Evolutionary conservation across 2,329 filamentous ascomycete genomes (phyloP).

Genomic region (Fonsecaea monophora): DNA sequence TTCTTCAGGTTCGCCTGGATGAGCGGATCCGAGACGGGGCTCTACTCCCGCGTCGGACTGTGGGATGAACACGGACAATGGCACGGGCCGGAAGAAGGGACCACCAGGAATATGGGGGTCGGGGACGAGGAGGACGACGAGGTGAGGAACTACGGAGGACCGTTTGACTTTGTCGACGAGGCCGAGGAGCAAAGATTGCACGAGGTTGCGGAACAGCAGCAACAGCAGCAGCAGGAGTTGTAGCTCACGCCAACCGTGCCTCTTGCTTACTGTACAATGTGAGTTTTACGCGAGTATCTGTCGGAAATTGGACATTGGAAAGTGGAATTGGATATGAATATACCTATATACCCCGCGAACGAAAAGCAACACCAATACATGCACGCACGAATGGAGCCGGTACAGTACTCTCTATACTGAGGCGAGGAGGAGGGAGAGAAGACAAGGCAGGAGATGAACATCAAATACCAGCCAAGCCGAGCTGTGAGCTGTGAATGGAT

Average conservation of each 20-base stretch:
- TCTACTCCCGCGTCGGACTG: constrained; percentile 36
- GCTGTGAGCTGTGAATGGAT: too few species aligned
- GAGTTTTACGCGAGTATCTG: too few species aligned
- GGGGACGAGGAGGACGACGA: constrained; percentile 1
- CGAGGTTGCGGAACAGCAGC: background rate
- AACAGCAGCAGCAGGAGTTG: background rate
- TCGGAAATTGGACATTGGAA: too few species aligned
- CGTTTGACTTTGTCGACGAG: constrained; percentile 2
- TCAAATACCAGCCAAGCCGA: too few species aligned
- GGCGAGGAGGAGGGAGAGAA: too few species aligned
- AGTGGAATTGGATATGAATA: background rate
- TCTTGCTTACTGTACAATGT: too few species aligned
- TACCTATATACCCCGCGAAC: background rate
- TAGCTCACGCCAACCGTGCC: background rate
- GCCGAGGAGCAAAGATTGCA: background rate
- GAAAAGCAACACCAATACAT: background rate
- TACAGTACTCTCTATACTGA: too few species aligned
- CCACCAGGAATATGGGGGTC: background rate
- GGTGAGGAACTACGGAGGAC: constrained; percentile 10
- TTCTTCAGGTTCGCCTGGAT: constrained; percentile 58
- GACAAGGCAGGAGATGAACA: too few species aligned
- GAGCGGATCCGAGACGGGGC: constrained; percentile 39
- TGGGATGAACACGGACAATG: constrained; percentile 40
- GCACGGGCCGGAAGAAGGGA: constrained; percentile 21
- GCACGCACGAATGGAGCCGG: too few species aligned